These are phyloP conservation scores for Arctium lappa DNA, from an alignment of 129 eudicot genomes.

Conservation along the genomic window DNA sequence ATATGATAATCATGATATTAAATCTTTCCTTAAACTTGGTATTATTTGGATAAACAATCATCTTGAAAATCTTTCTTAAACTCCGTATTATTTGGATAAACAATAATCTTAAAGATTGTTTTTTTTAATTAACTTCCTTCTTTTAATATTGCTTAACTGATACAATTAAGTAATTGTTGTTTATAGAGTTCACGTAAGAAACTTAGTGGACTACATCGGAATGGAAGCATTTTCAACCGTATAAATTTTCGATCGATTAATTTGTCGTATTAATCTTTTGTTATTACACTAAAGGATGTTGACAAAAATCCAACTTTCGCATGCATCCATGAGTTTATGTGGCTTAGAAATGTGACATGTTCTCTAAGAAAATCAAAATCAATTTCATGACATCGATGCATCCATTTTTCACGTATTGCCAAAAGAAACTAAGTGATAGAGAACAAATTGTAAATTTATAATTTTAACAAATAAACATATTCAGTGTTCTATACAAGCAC, in stretches of 20 bases:
- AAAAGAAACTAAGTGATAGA: neutral
- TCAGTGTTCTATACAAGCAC: neutral
- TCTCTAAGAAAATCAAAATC: slow-evolving; percentile 11
- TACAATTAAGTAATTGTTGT: neutral
- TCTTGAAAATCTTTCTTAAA: too few species aligned
- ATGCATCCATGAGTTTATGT: slow-evolving; percentile 17
- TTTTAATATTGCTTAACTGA: neutral
- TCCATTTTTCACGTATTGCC: slow-evolving; percentile 2
- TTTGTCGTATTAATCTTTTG: neutral
- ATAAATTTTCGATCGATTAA: neutral
- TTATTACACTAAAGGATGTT: neutral
- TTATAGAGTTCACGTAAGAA: neutral
- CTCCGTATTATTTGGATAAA: too few species aligned
- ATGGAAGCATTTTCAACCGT: slow-evolving; percentile 8
- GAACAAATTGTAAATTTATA: neutral
- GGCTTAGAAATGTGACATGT: slow-evolving; percentile 15
- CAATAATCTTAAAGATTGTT: neutral
- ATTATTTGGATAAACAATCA: neutral
- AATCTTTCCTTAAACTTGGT: neutral
- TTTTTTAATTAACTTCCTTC: neutral
- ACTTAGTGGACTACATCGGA: neutral
- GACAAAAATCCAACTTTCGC: slow-evolving; percentile 11
- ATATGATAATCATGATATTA: neutral
- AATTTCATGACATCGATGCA: neutral
- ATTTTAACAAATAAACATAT: neutral